phyloP scores from a whole-genome alignment of 352 stramenopile genomes.

The Sclerospora graminicola region DNA sequence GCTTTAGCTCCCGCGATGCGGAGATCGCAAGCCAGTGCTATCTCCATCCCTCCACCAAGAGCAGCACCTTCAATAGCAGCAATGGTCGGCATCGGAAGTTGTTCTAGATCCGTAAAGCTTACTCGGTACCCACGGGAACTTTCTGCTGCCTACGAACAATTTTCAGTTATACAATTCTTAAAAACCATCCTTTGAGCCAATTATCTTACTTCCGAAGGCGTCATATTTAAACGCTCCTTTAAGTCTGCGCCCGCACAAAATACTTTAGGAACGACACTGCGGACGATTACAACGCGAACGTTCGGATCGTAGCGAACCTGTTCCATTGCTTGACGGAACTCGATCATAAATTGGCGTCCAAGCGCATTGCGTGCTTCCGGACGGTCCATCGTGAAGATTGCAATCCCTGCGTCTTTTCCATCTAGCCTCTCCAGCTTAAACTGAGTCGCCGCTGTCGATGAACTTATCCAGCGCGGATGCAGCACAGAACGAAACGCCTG shows the following conservation, averaged over 20 bases:
- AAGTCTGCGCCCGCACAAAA: slow-evolving; percentile 87
- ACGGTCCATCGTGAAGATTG: slow-evolving; percentile 71
- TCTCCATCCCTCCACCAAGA: slow-evolving; percentile 86
- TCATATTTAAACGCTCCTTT: slow-evolving; percentile 87
- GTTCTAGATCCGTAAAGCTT: slow-evolving; percentile 78
- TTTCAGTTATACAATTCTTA: too few species aligned
- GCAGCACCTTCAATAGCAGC: slow-evolving; percentile 87
- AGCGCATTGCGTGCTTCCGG: slow-evolving; percentile 67
- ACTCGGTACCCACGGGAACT: slow-evolving; percentile 52
- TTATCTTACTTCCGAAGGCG: slow-evolving; percentile 49
- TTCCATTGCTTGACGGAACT: slow-evolving; percentile 65
- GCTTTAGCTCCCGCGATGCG: slow-evolving; percentile 83
- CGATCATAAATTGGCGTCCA: slow-evolving; percentile 69
- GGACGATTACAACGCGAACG: slow-evolving; percentile 73
- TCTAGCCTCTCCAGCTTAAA: slow-evolving; percentile 52
- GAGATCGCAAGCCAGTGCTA: slow-evolving; percentile 89
- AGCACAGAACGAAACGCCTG: not conserved
- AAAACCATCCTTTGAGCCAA: not conserved
- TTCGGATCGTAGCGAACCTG: slow-evolving; percentile 50
- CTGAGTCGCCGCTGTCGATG: slow-evolving; percentile 17
- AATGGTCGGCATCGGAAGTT: slow-evolving; percentile 89
- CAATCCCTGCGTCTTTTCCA: slow-evolving; percentile 45
- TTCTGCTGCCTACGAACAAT: slow-evolving; percentile 13
- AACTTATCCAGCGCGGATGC: slow-evolving; percentile 7
- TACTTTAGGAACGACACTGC: slow-evolving; percentile 65